Evolutionary conservation across 306 rosid genomes (phyloP).

Genomic region (Cucurbita ficifolia): DNA sequence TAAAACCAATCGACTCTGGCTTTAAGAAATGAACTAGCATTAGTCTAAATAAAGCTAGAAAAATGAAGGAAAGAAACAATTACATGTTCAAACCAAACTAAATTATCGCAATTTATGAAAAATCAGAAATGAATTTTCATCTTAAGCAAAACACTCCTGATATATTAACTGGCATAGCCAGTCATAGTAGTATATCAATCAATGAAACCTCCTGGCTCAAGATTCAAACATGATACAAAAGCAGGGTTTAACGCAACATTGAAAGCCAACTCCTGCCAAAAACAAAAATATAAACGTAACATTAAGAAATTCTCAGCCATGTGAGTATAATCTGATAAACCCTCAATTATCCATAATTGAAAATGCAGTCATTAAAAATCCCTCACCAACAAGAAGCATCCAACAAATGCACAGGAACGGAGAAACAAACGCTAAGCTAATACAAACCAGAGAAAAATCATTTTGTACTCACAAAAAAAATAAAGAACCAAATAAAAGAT

Average conservation of each 20-base stretch:
- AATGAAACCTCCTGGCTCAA: neutral
- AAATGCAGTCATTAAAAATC: neutral
- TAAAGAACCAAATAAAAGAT: neutral
- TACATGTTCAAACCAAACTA: neutral
- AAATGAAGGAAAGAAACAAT: neutral
- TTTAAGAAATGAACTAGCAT: no score
- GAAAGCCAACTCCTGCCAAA: neutral
- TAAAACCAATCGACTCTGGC: neutral
- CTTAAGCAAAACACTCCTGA: neutral
- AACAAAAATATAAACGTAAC: neutral
- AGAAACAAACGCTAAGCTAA: neutral
- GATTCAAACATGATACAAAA: neutral
- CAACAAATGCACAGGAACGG: neutral
- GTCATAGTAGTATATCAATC: neutral
- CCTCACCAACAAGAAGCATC: neutral
- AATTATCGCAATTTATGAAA: neutral
- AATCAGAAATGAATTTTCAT: neutral
- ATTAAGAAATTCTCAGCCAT: neutral
- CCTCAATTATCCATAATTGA: neutral
- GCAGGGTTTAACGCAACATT: neutral
- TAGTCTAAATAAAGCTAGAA: neutral
- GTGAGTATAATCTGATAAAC: neutral
- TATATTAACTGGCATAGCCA: neutral
- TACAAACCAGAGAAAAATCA: neutral
- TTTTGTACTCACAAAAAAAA: neutral